phyloP scores from a whole-genome alignment of 176 grass and related monocot genomes.

The Luzula sylvatica region DNA sequence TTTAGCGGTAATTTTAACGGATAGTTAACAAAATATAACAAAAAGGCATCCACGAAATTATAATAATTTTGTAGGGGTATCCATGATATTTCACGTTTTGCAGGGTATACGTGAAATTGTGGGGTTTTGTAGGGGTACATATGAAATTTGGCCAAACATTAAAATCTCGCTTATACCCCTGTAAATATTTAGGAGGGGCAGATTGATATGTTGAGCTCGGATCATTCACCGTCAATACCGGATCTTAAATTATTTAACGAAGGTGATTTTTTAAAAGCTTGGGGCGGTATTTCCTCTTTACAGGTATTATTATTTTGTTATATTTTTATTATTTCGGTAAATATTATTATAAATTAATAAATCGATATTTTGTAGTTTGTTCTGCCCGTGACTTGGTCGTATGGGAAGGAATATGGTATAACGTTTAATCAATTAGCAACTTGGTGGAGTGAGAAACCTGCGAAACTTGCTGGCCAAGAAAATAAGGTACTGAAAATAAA shows the following conservation, averaged over 20 bases:
- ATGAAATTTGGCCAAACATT: no score
- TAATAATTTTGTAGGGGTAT: no score
- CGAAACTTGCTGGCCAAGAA: constrained; percentile 69
- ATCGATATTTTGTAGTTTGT: constrained; percentile 52
- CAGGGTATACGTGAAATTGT: no score
- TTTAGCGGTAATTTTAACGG: no score
- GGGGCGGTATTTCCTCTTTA: constrained; percentile 96
- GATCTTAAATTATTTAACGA: constrained; percentile 85
- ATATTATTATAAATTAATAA: no score
- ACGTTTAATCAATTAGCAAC: constrained; percentile 53
- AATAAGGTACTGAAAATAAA: constrained; percentile 50
- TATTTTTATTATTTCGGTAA: background rate
- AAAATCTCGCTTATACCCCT: no score
- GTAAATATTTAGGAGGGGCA: constrained; percentile 82
- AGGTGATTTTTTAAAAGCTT: constrained; percentile 91
- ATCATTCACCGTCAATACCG: constrained; percentile 86
- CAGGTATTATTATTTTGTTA: constrained; percentile 40
- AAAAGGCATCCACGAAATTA: no score
- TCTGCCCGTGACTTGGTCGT: constrained; percentile 85
- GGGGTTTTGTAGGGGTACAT: no score
- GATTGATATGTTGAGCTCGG: constrained; percentile 97
- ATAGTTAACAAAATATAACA: no score
- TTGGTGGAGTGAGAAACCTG: constrained; percentile 95
- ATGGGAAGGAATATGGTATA: constrained; percentile 63
- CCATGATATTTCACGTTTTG: no score